These are phyloP conservation scores for Simmondsia chinensis DNA, from an alignment of 148 eudicot genomes.

Conservation along the genomic window DNA sequence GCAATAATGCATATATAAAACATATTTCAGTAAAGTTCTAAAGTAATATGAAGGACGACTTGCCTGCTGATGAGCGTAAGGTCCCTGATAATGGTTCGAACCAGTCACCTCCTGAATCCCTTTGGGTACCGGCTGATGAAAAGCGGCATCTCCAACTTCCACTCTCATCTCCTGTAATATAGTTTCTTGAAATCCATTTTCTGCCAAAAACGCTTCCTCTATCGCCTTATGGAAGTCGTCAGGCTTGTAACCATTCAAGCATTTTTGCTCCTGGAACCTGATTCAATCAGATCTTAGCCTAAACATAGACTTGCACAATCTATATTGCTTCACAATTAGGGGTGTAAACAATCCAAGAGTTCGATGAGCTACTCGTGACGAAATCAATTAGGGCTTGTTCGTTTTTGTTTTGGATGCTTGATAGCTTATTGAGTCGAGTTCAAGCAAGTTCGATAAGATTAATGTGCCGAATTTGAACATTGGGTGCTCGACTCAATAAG, in stretches of 20 bases:
- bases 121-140: slow-evolving; percentile 36
- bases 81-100: slow-evolving; percentile 44
- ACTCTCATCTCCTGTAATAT: slow-evolving; percentile 71
- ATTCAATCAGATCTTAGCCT: slow-evolving; percentile 7
- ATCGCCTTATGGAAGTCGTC: slow-evolving; percentile 69
- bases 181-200: slow-evolving; percentile 74
- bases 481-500: too few species aligned
- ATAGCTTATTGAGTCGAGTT: too few species aligned
- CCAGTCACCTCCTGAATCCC: slow-evolving; percentile 39
- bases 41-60: slow-evolving; percentile 12
- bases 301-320: not conserved
- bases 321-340: not conserved
- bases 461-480: too few species aligned
- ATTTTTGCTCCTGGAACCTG: slow-evolving; percentile 85
- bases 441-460: too few species aligned
- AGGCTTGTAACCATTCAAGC: slow-evolving; percentile 52
- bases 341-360: too few species aligned
- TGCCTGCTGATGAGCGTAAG: slow-evolving; percentile 40
- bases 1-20: not conserved
- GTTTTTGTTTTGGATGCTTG: too few species aligned
- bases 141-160: slow-evolving; percentile 63
- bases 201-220: slow-evolving; percentile 93
- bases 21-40: not conserved
- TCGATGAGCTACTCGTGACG: too few species aligned
- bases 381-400: too few species aligned